Evolutionary conservation across 2,329 filamentous ascomycete species (phyloP), one percentile per base, ranked within the genome.

Genomic region (Tetracladium maxilliforme): DNA sequence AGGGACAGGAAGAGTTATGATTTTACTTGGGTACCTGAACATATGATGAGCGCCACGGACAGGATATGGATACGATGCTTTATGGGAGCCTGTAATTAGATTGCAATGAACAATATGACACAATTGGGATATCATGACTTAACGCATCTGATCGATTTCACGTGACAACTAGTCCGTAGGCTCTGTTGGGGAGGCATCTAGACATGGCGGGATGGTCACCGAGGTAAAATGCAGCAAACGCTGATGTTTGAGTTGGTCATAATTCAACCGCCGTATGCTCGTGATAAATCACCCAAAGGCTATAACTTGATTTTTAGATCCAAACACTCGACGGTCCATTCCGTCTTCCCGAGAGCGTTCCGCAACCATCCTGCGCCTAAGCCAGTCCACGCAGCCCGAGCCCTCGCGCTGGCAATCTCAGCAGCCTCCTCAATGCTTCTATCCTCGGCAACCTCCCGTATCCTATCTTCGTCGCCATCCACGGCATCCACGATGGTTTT

Each of bases 311-410:
- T 71, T 40, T 86, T 74, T 16, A 95, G 69, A 49, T 93, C 84
- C 51, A 98, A 65, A 48, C 86, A 94, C 29, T 87, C 83, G 35
- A 98, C 68, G 39, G 79, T 70, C 81, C 87, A 92, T 49, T 94
- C 86, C 40, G 79, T 71, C 49, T 71, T 70, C 4, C 84, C 86
- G 25, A 93, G 51, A 25, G 92, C 51, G 41, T 72, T 84, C 38
- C 84, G 67, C 31, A 93, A 52, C 84, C 86, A 93, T 49, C 92
- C 84, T 29, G 87, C 60, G 0, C 81, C 82, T 24, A 86, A 58
- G 1, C 81, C 74, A 1, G 79, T 78, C 70, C 78, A 78, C 49
- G 77, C 75, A 6, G 63, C 57, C 30, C 55, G 61, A 29, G 56
- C 57, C 24, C 54, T 50, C n/a, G 56, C 52, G n/a, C n/a, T n/a